These are phyloP conservation scores for Periconia sp. DNA, from an alignment of 2,329 filamentous ascomycete species.

Conservation along the genomic window DNA sequence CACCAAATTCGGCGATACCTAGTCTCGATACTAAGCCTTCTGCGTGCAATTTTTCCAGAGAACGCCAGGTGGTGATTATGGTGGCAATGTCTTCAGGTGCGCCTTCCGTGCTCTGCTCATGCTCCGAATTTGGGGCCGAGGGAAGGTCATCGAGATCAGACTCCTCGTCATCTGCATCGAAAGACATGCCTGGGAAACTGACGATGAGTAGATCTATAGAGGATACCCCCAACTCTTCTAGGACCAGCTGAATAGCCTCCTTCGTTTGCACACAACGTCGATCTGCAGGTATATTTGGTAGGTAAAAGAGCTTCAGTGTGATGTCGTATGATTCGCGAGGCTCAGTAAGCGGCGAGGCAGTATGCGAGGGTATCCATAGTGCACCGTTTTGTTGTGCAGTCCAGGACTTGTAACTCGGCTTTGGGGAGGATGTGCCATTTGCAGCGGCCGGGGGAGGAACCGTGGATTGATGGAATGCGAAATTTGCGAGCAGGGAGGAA, in stretches of 20 bases:
- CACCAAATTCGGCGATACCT: conserved; percentile 89
- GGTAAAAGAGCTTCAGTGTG: conserved; percentile 92
- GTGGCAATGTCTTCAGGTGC: conserved; percentile 59
- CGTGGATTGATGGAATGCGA: conserved; percentile 71
- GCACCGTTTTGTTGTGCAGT: conserved; percentile 56
- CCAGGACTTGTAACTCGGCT: conserved; percentile 60
- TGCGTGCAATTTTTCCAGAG: conserved; percentile 71
- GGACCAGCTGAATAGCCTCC: conserved; percentile 78
- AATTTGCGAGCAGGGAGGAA: conserved; percentile 82
- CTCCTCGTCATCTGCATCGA: conserved; percentile 89
- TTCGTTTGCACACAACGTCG: conserved; percentile 69
- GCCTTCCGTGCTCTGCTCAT: conserved; percentile 43
- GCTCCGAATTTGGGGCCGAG: conserved; percentile 41
- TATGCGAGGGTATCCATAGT: conserved; percentile 76
- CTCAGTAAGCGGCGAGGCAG: conserved; percentile 71
- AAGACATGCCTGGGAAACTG: conserved; percentile 89
- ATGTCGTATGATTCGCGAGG: conserved; percentile 87
- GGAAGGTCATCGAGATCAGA: conserved; percentile 59
- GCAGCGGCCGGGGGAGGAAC: conserved; percentile 33
- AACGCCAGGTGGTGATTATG: conserved; percentile 67
- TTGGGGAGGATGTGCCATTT: conserved; percentile 34
- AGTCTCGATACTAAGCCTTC: conserved; percentile 73
- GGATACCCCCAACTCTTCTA: conserved; percentile 73
- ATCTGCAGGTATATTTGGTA: conserved; percentile 68
- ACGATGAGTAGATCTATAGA: conserved; percentile 87